Evolutionary conservation across 768 basidiomycete species (phyloP), one percentile per base, ranked within the genome.

Genomic region (Vishniacozyma victoriae): DNA sequence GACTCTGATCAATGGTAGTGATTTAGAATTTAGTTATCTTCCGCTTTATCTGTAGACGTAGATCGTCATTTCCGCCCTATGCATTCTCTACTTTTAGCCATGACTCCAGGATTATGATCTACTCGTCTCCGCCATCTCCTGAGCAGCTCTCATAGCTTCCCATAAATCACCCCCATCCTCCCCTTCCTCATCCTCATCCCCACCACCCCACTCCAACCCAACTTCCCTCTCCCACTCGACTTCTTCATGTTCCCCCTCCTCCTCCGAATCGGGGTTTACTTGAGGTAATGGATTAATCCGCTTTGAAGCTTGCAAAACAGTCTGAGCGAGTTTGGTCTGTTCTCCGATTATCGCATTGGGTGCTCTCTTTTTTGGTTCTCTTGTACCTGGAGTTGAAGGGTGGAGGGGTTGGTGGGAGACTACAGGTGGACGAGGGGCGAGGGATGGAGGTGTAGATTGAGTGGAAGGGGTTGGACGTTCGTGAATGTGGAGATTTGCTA

Each of bases 401-500:
- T 35, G 40, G 31, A 29, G 23, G n/a, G 14, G 36, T n/a, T 18
- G n/a, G 31, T 7, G 13, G 2, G 4, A 35, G 40, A n/a, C 20
- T n/a, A 15, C 20, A 5, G 4, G 39, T 14, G 7, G 20, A 19
- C 39, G n/a, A 9, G 39, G 24, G 7, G n/a, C 16, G 4, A 22
- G 18, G 19, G 7, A 11, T 23, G 39, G 14, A 3, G 52, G 29
- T 1, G 4, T 22, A 16, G 40, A 6, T 15, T 18, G 20, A 7
- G 25, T 6, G 2, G 44, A 29, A 4, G n/a, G 33, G 7, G 47
- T 60, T 0, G 58, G 54, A 11, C 45, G 23, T 44, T 60, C 58
- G 39, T 53, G 48, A 9, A 60, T 60, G 15, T 44, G 49, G 9
- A 60, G 42, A 22, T 36, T 55, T 15, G 58, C 50, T 3, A 60